Conservation (phyloP, 345 rosid genomes). For the Laguncularia racemosa region DNA sequence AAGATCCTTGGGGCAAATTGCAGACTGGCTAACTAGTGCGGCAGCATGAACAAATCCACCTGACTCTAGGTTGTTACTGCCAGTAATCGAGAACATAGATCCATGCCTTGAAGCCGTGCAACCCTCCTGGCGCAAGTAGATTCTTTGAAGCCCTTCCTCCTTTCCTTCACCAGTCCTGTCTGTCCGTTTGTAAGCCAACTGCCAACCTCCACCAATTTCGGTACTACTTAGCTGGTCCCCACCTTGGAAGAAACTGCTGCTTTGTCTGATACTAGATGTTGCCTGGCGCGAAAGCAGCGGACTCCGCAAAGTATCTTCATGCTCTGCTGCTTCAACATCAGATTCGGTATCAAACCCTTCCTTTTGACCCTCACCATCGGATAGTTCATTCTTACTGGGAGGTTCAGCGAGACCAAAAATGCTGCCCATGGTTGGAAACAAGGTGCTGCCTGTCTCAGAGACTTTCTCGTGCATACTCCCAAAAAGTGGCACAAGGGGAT, state of each 20-base stretch:
- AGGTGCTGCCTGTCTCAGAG: slow-evolving; percentile 21
- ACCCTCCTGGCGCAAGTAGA: slow-evolving; percentile 32
- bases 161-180: slow-evolving; percentile 20
- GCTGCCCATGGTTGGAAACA: slow-evolving; percentile 27
- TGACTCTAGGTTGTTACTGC: slow-evolving; percentile 7
- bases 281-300: slow-evolving; percentile 23
- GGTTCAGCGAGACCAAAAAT: slow-evolving; percentile 16
- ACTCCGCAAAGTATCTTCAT: slow-evolving; percentile 18
- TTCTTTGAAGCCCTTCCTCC: slow-evolving; percentile 26
- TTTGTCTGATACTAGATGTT: slow-evolving; percentile 7
- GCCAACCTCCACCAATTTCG: slow-evolving; percentile 45
- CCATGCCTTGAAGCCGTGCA: slow-evolving; percentile 12
- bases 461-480: slow-evolving; percentile 36
- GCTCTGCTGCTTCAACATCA: slow-evolving; percentile 9
- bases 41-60: slow-evolving; percentile 24
- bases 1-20: slow-evolving; percentile 14
- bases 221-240: slow-evolving; percentile 16
- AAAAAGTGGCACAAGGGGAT: slow-evolving; percentile 36
- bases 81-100: slow-evolving; percentile 17
- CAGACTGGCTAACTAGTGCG: slow-evolving; percentile 32
- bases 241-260: slow-evolving; percentile 11
- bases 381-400: slow-evolving; percentile 13
- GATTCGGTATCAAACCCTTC: slow-evolving; percentile 11
- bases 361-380: slow-evolving; percentile 23
- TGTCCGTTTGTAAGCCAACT: slow-evolving; percentile 25